These are phyloP conservation scores for Massarina eburnea DNA, from an alignment of 2,329 filamentous ascomycete species.

Conservation along the genomic window DNA sequence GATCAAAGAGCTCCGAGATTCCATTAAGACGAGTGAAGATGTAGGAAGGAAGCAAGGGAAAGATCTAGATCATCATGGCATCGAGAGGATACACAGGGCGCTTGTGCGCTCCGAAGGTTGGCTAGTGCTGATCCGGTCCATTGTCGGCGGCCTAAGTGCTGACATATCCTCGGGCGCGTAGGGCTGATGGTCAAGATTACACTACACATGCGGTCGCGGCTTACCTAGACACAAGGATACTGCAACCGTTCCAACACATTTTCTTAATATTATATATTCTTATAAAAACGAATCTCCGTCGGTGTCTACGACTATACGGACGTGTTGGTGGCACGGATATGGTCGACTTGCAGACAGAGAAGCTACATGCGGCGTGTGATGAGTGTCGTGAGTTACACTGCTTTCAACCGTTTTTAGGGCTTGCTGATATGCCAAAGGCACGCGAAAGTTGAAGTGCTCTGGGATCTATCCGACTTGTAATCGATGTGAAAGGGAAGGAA, in stretches of 20 bases:
- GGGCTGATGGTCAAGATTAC: slow-evolving; percentile 7
- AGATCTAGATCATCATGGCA: too few species aligned
- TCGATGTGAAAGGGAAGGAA: slow-evolving; percentile 45
- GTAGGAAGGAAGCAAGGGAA: too few species aligned
- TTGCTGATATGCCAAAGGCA: slow-evolving; percentile 33
- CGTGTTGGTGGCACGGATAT: neutral
- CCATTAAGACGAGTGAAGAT: too few species aligned
- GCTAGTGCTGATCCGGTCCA: slow-evolving; percentile 3
- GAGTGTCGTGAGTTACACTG: slow-evolving; percentile 36
- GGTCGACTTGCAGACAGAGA: slow-evolving; percentile 17
- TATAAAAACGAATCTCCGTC: neutral
- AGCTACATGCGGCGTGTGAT: slow-evolving; percentile 39
- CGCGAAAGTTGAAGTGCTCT: slow-evolving; percentile 53
- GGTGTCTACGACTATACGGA: neutral
- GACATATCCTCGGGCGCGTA: slow-evolving; percentile 3
- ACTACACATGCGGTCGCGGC: neutral
- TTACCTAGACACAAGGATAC: neutral
- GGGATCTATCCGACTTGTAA: slow-evolving; percentile 46
- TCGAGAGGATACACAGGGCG: neutral
- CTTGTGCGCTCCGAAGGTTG: neutral
- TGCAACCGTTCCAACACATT: neutral
- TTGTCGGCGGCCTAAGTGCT: slow-evolving; percentile 1
- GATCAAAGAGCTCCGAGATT: too few species aligned
- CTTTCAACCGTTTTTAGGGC: neutral
- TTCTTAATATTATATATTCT: neutral